Evolutionary conservation across 495 filamentous ascomycete genomes (phyloP), one percentile per base, ranked within the genome.

Genomic region (Aspergillus affinis): DNA sequence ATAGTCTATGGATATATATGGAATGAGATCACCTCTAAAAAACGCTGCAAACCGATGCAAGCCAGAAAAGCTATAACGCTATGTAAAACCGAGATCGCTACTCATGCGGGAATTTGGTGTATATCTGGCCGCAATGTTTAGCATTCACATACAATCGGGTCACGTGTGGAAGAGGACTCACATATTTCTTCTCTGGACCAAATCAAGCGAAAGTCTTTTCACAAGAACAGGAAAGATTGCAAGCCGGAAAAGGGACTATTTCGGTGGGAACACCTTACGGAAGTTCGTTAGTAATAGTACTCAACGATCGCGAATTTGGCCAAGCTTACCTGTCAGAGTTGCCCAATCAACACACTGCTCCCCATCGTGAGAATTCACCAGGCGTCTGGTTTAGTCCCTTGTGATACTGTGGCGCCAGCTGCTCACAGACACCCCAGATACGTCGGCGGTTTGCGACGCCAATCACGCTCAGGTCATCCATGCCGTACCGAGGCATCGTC

Each of bases 391-490:
- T 8, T 23, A 47, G 13, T 2, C 54, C 36, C 48, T 57, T 46
- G 21, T 9, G 19, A 51, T 61, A 61, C 26, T 49, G 49, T n/a
- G 44, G 26, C 5, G 54, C 51, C 7, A 67, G 36, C 51, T 62
- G 57, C 48, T 64, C 65, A 27, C 65, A 67, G 3, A 56, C 59
- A 1, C 57, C 57, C 65, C 65, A 67, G 26, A 67, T 62, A 3
- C 65, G 60, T 18, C 65, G 41, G 3, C 65, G 65, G 13, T 67
- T 67, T 2, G 65, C 61, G 9, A 61, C 57, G 5, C 57, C 62
- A 51, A 62, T 67, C 17, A 64, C 29, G 2, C 44, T 51, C 29
- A 49, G 6, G 41, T 67, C 60, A 1, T 62, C 57, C 59, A 67
- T 64, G 15, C 65, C 65, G 51, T 64, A 67, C 32, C 30, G 44